Evolutionary conservation across 2,329 filamentous ascomycete species (phyloP).

Genomic region (Colletotrichum sp.): DNA sequence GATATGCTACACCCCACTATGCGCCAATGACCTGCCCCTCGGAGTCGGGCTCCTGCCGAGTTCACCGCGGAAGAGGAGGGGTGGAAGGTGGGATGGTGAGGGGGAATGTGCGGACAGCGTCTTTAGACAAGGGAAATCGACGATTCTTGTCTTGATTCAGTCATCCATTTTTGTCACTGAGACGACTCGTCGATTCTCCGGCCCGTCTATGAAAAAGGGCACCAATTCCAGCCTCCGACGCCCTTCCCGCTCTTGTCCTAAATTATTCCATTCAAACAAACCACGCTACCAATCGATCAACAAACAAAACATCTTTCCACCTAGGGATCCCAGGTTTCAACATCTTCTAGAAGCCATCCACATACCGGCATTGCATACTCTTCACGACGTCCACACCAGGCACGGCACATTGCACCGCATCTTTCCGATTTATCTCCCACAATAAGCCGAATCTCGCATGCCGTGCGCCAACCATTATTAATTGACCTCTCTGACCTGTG

Average conservation of each 20-base stretch:
- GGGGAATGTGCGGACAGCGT: background rate
- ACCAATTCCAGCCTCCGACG: background rate
- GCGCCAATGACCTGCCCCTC: background rate
- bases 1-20: slow-evolving; percentile 2
- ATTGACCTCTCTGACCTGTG: background rate
- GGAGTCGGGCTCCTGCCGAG: slow-evolving; percentile 8
- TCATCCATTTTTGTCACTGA: background rate
- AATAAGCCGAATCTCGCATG: background rate
- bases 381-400: background rate
- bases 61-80: slow-evolving; percentile 6
- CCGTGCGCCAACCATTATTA: slow-evolving; percentile 10
- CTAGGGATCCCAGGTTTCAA: background rate
- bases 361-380: background rate
- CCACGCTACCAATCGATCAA: background rate
- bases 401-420: background rate
- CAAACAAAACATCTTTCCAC: background rate
- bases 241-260: background rate
- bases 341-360: background rate
- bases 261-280: background rate
- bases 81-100: slow-evolving; percentile 7
- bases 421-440: background rate
- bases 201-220: background rate
- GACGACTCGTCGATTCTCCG: background rate
- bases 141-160: slow-evolving; percentile 11
- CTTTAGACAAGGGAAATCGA: background rate